Conservation (phyloP, 2,329 filamentous ascomycete species). For the Fusarium multiceps region DNA sequence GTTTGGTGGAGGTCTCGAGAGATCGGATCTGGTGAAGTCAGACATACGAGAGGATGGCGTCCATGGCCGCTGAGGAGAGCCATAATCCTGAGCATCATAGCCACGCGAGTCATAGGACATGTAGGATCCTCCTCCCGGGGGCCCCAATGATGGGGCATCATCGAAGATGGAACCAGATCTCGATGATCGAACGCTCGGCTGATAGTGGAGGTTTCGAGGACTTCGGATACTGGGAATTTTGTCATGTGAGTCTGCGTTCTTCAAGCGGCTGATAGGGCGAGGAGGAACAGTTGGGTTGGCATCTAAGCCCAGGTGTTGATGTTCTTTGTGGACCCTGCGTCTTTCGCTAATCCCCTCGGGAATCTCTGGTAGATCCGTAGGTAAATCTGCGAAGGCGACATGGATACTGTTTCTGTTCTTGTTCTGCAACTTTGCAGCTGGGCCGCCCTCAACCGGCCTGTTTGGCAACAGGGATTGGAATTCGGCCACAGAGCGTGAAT, state of each 20-base stretch:
- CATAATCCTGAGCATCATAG: constrained; percentile 36
- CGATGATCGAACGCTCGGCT: constrained; percentile 64
- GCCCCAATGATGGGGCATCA: constrained; percentile 67
- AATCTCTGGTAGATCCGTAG: constrained; percentile 60
- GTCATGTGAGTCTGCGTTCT: constrained; percentile 56
- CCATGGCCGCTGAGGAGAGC: constrained; percentile 68
- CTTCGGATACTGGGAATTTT: constrained; percentile 56
- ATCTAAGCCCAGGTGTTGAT: constrained; percentile 41
- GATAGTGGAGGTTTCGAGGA: constrained; percentile 58
- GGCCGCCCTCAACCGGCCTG: constrained; percentile 38
- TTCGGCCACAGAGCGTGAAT: constrained; percentile 19
- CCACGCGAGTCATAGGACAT: constrained; percentile 61
- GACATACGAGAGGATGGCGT: constrained; percentile 62
- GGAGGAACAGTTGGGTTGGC: constrained; percentile 33
- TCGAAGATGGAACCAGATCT: constrained; percentile 65
- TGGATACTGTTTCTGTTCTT: constrained; percentile 49
- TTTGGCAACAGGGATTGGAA: constrained; percentile 29
- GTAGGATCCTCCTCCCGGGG: constrained; percentile 75
- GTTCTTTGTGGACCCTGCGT: constrained; percentile 48
- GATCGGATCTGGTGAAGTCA: constrained; percentile 59
- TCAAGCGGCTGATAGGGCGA: constrained; percentile 29
- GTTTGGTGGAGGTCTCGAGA: constrained; percentile 74
- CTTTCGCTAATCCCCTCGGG: constrained; percentile 61
- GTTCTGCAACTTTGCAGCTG: constrained; percentile 65
- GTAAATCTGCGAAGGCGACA: constrained; percentile 49